These are phyloP conservation scores for Globisporangium splendens DNA, from an alignment of 352 stramenopile species.

Conservation along the genomic window DNA sequence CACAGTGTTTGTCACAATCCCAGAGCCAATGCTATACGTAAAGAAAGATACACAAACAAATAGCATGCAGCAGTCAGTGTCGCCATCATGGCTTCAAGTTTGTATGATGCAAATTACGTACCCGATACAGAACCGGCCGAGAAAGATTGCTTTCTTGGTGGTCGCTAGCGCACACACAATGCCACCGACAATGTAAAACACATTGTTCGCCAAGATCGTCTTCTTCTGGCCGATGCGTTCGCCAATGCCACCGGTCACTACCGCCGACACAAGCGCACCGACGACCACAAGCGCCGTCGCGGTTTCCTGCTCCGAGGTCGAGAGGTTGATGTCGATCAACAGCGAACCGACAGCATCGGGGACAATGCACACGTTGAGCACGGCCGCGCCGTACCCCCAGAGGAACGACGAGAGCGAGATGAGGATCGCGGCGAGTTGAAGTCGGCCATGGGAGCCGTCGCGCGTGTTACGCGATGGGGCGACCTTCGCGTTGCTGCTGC, in stretches of 20 bases:
- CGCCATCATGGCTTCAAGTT: too few species aligned
- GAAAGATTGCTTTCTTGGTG: slow-evolving; percentile 58
- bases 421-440: slow-evolving; percentile 53
- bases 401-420: slow-evolving; percentile 78
- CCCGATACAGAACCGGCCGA: slow-evolving; percentile 57
- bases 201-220: slow-evolving; percentile 67
- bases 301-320: slow-evolving; percentile 64
- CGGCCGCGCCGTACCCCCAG: slow-evolving; percentile 65
- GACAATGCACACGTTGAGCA: slow-evolving; percentile 81
- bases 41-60: background rate
- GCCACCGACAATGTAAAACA: slow-evolving; percentile 61
- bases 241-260: slow-evolving; percentile 49
- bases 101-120: slow-evolving; percentile 1
- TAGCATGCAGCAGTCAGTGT: background rate
- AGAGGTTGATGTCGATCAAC: slow-evolving; percentile 69
- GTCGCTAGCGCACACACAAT: slow-evolving; percentile 51
- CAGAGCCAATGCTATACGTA: slow-evolving; percentile 52
- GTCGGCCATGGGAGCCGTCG: slow-evolving; percentile 3
- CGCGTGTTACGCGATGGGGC: background rate
- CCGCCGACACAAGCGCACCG: slow-evolving; percentile 60
- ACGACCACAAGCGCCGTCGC: slow-evolving; percentile 73
- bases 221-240: slow-evolving; percentile 61
- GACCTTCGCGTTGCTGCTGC: background rate
- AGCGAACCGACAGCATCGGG: slow-evolving; percentile 66
- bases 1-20: slow-evolving; percentile 79